Conservation (phyloP, 2,329 filamentous ascomycete genomes). For the Dissoconium aciculare region DNA sequence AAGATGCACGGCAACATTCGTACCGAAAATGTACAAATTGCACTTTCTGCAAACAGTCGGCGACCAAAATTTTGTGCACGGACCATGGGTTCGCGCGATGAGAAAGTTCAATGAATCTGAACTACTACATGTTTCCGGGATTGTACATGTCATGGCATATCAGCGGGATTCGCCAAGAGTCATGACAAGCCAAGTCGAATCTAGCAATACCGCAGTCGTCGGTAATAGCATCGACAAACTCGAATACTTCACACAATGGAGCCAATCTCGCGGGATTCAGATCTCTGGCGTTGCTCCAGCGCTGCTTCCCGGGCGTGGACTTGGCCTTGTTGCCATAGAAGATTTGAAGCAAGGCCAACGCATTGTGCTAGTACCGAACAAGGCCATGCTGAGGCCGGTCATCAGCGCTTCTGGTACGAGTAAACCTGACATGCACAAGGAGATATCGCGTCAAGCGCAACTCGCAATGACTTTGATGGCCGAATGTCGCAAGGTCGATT, state of each 20-base stretch:
- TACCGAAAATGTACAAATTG: no score
- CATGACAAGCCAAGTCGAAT: no score
- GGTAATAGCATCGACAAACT: constrained; percentile 29
- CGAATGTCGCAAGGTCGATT: constrained; percentile 6
- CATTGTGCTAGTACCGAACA: constrained; percentile 50
- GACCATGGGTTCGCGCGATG: no score
- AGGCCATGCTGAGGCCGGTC: constrained; percentile 49
- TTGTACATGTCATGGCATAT: no score
- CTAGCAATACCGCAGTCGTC: no score
- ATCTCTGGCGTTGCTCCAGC: constrained; percentile 54
- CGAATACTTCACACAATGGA: constrained; percentile 53
- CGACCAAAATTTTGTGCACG: no score
- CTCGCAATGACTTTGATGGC: constrained; percentile 38
- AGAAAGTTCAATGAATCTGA: no score
- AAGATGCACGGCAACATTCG: no score
- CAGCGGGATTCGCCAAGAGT: no score
- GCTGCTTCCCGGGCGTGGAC: constrained; percentile 54
- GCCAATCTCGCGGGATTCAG: constrained; percentile 45
- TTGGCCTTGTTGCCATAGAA: constrained; percentile 60
- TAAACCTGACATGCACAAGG: constrained; percentile 3
- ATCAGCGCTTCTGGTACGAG: constrained; percentile 24
- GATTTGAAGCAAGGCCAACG: constrained; percentile 46
- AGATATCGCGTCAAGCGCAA: constrained; percentile 43
- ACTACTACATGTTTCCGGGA: no score
- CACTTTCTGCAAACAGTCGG: no score